Base-by-base conservation (phyloP, 345 rosid species). In the Arabis alpina region DNA sequence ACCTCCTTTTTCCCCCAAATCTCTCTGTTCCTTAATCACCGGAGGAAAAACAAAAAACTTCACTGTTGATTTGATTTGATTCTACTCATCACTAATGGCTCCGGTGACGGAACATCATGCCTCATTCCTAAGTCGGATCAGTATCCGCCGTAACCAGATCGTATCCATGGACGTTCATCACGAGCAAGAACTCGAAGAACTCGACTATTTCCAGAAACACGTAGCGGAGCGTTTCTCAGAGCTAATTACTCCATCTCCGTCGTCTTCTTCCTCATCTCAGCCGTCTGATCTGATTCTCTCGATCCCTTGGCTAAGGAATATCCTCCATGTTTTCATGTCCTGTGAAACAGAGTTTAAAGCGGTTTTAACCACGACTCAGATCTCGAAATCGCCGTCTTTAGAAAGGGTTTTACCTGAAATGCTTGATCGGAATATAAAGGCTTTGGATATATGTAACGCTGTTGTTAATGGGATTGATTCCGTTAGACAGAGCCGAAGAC, bases 301-400 rank as follows among this genome's bases (percentile, higher is more conserved):
- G 27, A 84, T 94, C 57, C 59, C 89, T 0, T 94, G 99, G 98
- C 78, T 89, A 6, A 80, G 86, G 11, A 88, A 80, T 56, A 88
- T 94, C 67, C 94, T 94, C 27, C 87, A 91, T 51, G 88, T 77
- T 28, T 88, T 88, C 70, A 74, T 88, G 72, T 94, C 96, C 76
- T 94, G 97, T 40, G 97, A 94, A 44, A 90, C 96, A 0, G 98
- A 94, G 75, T 94, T 92, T 80, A 90, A 94, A 73, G 89, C 93
- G 13, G 61, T 86, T 25, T 63, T 89, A 4, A 45, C 84, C 71
- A 79, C 81, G 84, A 84, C 84, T 19, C 89, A 82, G 63, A 68
- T 91, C 75, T 45, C 84, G 24, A 91, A 87, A 68, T 87, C 98
- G 1, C 95, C 98, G 9, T 87, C 92, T 3, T 76, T 91, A 32